Evolutionary conservation across 2,329 filamentous ascomycete species (phyloP).

Genomic region (Aspergillus sp.): DNA sequence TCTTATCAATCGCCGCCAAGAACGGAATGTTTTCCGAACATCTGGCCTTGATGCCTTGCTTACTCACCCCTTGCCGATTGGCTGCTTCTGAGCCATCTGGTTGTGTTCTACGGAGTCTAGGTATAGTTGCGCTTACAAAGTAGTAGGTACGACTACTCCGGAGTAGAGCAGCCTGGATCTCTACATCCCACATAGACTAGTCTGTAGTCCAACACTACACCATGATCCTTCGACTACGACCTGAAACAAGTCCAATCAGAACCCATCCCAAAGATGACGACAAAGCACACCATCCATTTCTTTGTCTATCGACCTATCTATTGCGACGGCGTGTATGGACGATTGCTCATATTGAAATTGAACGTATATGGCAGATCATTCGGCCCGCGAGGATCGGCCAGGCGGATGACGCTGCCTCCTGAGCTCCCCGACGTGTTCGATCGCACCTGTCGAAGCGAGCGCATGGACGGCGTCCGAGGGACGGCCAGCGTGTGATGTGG

Average conservation of each 20-base stretch:
- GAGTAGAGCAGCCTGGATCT: no score
- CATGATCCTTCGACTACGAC: no score
- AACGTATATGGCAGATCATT: constrained; percentile 38
- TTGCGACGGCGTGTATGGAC: constrained; percentile 11
- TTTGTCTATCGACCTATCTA: not conserved
- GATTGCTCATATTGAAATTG: constrained; percentile 14
- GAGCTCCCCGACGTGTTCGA: constrained; percentile 37
- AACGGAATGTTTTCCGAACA: constrained; percentile 14
- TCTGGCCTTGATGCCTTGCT: not conserved
- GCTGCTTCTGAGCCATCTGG: not conserved
- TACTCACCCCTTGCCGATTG: not conserved
- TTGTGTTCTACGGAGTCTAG: not conserved
- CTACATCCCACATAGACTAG: no score
- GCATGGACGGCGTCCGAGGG: constrained; percentile 35
- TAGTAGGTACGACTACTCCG: not conserved
- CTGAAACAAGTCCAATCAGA: not conserved
- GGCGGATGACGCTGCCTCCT: constrained; percentile 41
- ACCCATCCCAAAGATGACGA: not conserved
- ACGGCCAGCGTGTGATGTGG: constrained; percentile 12
- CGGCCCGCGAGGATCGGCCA: constrained; percentile 29
- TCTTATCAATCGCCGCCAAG: constrained; percentile 37
- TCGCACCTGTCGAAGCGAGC: constrained; percentile 32
- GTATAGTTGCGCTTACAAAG: not conserved
- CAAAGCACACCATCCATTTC: not conserved
- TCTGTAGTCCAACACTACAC: no score